phyloP scores from a whole-genome alignment of 176 grass and related monocot genomes.

The Thinopyrum elongatum region DNA sequence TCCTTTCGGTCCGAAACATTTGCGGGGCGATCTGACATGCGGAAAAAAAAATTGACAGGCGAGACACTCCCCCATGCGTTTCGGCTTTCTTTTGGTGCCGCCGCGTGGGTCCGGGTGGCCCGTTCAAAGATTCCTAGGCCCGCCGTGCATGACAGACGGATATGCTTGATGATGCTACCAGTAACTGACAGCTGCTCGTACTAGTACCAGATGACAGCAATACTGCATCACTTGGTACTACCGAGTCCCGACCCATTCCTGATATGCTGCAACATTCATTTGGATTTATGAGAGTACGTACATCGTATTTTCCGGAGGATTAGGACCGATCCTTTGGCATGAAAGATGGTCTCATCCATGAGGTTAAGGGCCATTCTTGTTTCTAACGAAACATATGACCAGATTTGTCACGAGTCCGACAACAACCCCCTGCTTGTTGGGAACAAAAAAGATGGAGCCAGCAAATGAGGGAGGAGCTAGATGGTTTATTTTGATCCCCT shows the following conservation, averaged over 20 bases:
- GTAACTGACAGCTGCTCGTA: neutral
- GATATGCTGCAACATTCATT: neutral
- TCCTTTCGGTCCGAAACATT: too few species aligned
- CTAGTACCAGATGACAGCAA: neutral
- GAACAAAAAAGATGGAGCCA: conserved; percentile 19
- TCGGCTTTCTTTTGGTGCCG: neutral
- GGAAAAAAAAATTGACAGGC: too few species aligned
- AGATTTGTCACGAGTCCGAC: neutral
- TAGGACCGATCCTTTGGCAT: neutral
- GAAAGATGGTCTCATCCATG: neutral
- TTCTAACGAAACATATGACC: neutral
- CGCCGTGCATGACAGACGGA: neutral
- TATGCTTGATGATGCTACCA: conserved; percentile 13
- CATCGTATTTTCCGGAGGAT: neutral
- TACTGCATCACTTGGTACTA: neutral
- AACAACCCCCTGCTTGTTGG: neutral
- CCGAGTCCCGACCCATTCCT: neutral
- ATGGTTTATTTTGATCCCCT: neutral
- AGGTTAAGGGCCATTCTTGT: neutral
- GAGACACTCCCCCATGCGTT: too few species aligned
- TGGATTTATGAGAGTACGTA: neutral
- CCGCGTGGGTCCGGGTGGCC: neutral
- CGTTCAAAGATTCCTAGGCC: conserved; percentile 27
- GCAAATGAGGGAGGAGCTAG: neutral
- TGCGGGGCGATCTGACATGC: too few species aligned